Conservation (phyloP, 129 eudicot genomes). For the Oenanthe sinensis region DNA sequence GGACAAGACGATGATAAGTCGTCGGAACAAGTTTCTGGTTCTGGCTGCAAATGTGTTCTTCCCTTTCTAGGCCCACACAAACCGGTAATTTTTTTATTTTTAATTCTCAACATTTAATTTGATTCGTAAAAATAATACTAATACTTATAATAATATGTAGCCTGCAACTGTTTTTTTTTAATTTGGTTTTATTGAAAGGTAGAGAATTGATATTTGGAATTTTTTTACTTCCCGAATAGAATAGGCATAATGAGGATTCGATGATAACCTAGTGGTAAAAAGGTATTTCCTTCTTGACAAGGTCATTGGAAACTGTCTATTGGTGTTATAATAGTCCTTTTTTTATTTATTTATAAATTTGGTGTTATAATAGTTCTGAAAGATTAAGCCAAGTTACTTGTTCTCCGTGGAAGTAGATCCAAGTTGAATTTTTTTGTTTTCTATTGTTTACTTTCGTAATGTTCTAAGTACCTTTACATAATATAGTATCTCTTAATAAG, state of each 20-base stretch:
- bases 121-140: no score
- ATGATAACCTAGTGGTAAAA: neutral
- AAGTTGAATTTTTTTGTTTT: neutral
- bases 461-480: neutral
- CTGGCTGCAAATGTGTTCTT: neutral
- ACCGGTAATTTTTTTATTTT: neutral
- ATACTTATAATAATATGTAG: no score
- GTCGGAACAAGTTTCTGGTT: neutral
- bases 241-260: neutral
- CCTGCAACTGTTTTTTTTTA: no score
- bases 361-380: neutral
- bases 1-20: neutral
- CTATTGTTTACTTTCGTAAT: neutral
- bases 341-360: no score
- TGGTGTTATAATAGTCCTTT: no score
- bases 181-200: neutral
- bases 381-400: neutral
- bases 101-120: neutral
- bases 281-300: neutral
- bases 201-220: neutral
- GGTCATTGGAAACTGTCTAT: no score
- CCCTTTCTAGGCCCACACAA: neutral
- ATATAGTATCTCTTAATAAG: neutral
- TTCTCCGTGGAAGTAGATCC: neutral
- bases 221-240: neutral